These are phyloP conservation scores for Sorghum bicolor DNA, from an alignment of 176 grass and related monocot species.

Conservation along the genomic window Sorghum_bicolor_NCBIv3 NC_012871.2:68849001-68849500, in stretches of 20 bases:
- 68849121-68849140: background rate
- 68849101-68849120: background rate
- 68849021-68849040: background rate
- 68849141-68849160: background rate
- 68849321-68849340: background rate
- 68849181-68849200: slow-evolving; percentile 7
- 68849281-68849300: slow-evolving; percentile 8
- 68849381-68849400: slow-evolving; percentile 38
- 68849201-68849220: background rate
- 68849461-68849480: slow-evolving; percentile 13
- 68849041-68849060: slow-evolving; percentile 2
- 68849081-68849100: slow-evolving; percentile 10
- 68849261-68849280: slow-evolving; percentile 24
- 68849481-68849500: slow-evolving; percentile 11
- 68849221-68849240: slow-evolving; percentile 18
- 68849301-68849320: background rate
- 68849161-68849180: background rate
- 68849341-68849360: slow-evolving; percentile 10
- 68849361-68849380: slow-evolving; percentile 33
- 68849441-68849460: slow-evolving; percentile 19
- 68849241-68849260: slow-evolving; percentile 10
- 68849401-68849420: slow-evolving; percentile 1
- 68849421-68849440: background rate
- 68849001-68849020: background rate
- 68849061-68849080: background rate